Percentiles rank a stretch among this genome's conserved stretches.
Evolutionary conservation across 2,329 filamentous ascomycete genomes (phyloP).

Genomic region (Alternaria dauci): DNA sequence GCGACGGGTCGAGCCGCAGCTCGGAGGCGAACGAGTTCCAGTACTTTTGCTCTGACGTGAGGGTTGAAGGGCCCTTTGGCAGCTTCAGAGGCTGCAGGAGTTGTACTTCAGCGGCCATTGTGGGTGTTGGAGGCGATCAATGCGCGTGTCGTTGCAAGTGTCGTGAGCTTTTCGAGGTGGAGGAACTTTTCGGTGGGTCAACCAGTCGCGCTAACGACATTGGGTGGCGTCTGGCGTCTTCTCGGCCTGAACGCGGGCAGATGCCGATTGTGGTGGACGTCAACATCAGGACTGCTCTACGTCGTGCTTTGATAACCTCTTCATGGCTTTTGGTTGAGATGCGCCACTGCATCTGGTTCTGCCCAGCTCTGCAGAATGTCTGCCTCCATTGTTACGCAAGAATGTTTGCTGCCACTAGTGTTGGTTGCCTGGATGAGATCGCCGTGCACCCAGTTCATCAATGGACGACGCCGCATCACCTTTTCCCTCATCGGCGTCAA

Average conservation of each 20-base stretch:
- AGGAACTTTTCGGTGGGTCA: conserved; percentile 35
- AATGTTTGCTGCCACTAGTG: conserved; percentile 11
- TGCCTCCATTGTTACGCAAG: neutral
- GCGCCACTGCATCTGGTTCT: neutral
- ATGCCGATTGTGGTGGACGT: conserved; percentile 13
- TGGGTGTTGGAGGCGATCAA: conserved; percentile 22
- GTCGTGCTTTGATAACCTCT: neutral
- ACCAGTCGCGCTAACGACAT: conserved; percentile 19
- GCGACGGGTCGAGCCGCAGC: conserved; percentile 81
- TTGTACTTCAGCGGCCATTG: conserved; percentile 86
- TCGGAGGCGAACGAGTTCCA: conserved; percentile 96
- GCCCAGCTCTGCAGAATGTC: neutral
- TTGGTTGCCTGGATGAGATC: conserved; percentile 30
- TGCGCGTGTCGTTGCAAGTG: conserved; percentile 22
- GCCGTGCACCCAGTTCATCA: conserved; percentile 38
- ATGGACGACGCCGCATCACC: conserved; percentile 17
- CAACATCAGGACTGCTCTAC: neutral
- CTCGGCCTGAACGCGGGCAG: conserved; percentile 12
- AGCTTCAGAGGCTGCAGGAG: conserved; percentile 83
- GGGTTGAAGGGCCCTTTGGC: conserved; percentile 79
- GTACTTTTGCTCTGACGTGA: conserved; percentile 93
- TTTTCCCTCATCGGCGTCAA: conserved; percentile 26
- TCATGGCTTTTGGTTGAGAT: neutral
- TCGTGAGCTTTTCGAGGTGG: conserved; percentile 18
- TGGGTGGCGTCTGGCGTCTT: conserved; percentile 22